These are phyloP conservation scores for Mycena epipterygia DNA, from an alignment of 768 basidiomycete genomes.

Conservation along the genomic window DNA sequence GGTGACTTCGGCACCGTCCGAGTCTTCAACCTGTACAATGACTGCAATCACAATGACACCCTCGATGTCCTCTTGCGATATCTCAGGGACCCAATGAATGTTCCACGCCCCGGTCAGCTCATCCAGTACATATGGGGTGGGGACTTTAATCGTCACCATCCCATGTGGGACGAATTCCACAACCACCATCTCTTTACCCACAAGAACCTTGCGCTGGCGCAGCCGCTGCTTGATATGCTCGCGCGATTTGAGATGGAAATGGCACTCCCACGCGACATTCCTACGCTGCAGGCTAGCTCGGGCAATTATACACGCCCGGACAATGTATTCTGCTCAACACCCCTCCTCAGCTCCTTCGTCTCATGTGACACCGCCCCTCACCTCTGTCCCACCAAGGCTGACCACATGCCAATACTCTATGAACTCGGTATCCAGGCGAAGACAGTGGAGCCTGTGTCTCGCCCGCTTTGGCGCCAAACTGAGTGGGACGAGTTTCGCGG, in stretches of 20 bases:
- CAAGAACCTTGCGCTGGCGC: constrained; percentile 33
- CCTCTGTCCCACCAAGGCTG: constrained; percentile 40
- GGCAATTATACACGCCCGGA: constrained; percentile 55
- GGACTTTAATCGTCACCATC: constrained; percentile 56
- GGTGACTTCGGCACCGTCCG: constrained; percentile 28
- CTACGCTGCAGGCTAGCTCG: constrained; percentile 49
- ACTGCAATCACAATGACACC: constrained; percentile 23
- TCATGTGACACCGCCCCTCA: constrained; percentile 42
- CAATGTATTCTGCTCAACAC: constrained; percentile 54
- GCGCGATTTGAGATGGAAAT: constrained; percentile 46
- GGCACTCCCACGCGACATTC: constrained; percentile 47
- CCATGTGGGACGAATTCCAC: constrained; percentile 30
- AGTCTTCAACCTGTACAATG: constrained; percentile 46
- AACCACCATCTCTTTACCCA: constrained; percentile 50
- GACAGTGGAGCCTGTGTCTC: not conserved
- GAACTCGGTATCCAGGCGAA: constrained; percentile 38
- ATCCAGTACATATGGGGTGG: constrained; percentile 35
- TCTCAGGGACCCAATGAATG: not conserved
- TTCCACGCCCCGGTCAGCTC: not conserved
- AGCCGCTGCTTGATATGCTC: constrained; percentile 45
- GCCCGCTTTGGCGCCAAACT: constrained; percentile 43
- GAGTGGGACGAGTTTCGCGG: constrained; percentile 50
- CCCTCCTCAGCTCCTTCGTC: constrained; percentile 37
- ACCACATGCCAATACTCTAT: constrained; percentile 57
- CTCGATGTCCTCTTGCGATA: not conserved